Percentiles rank a stretch among this genome's conserved stretches.
These are phyloP conservation scores for Dalbergia cochinchinensis DNA, from an alignment of 306 rosid genomes.

Conservation along the genomic window DNA sequence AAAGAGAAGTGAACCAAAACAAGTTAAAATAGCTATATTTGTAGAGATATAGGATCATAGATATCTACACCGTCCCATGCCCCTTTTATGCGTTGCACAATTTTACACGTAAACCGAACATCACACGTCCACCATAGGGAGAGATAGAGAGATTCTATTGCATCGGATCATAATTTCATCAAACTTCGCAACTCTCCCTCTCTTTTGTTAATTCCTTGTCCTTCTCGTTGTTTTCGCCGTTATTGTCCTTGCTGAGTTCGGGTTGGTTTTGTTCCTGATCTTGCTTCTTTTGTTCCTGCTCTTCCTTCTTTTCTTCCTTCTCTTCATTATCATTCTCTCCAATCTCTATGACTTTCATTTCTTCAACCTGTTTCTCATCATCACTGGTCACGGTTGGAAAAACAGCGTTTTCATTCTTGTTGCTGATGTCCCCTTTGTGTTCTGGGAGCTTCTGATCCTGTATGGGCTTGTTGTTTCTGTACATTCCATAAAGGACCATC, in stretches of 20 bases:
- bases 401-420: background rate
- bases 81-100: slow-evolving; percentile 18
- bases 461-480: slow-evolving; percentile 57
- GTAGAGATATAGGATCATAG: background rate
- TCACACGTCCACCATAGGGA: background rate
- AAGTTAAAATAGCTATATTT: slow-evolving; percentile 21
- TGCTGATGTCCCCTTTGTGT: slow-evolving; percentile 59
- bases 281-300: background rate
- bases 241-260: background rate
- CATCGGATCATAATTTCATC: background rate
- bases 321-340: slow-evolving; percentile 23
- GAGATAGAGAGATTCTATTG: background rate
- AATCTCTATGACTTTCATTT: slow-evolving; percentile 35
- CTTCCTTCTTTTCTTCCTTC: slow-evolving; percentile 2
- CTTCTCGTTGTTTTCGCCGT: background rate
- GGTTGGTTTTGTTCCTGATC: background rate
- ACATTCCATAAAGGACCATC: slow-evolving; percentile 69
- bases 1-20: slow-evolving; percentile 11
- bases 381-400: background rate
- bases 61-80: slow-evolving; percentile 40
- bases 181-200: slow-evolving; percentile 31
- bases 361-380: background rate
- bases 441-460: slow-evolving; percentile 70
- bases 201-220: background rate
- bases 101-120: slow-evolving; percentile 33